Base-by-base conservation (phyloP, 2,329 filamentous ascomycete genomes). In the Aureobasidium vineae region DNA sequence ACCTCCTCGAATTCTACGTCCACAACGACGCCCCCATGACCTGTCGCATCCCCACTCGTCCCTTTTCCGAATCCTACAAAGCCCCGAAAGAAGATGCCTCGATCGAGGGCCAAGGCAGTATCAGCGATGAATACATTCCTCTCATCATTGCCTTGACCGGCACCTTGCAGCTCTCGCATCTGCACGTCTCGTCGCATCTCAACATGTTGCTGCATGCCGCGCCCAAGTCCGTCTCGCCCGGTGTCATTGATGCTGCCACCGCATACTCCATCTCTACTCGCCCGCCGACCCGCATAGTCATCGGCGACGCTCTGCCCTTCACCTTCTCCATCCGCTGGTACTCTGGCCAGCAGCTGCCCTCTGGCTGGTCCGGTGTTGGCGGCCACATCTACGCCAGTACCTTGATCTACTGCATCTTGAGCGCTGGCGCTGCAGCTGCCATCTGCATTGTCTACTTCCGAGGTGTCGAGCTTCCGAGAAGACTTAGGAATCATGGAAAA, bases 1-100 rank as follows among this genome's bases (percentile, higher is more conserved):
- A 95, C 79, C 85, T 94, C 61, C 88, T 94, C 80, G 91, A 98
- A 80, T 98, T 97, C 84, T 98, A 98, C 84, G 89, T 98, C 77
- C 95, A 98, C 83, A 92, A 90, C 81, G 95, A 99, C 79, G 93
- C 92, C 21, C 95, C 95, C 11, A 84, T 98, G 59, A 88, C 92
- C 65, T 99, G 95, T 79, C 93, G 95, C 63, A 86, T 98, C 16
- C 92, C 94, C 33, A 86, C 91, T 0, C 88, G 89, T 8, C 94
- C 94, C 0, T 79, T 86, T 1, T 75, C 79, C 1, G 75, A 78
- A 11, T 73, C 74, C 23, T 76, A 36, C 52, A 52, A 66, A 68
- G 76, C 67, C 70, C 74, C n/a, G 70, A 75, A 49, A 73, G 73
- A 76, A 11, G 74, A 79, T 11, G 19, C 53, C 15, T 47, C 57